Conservation (phyloP, 768 basidiomycete species). For the Podaxis carcinomalis region DNA sequence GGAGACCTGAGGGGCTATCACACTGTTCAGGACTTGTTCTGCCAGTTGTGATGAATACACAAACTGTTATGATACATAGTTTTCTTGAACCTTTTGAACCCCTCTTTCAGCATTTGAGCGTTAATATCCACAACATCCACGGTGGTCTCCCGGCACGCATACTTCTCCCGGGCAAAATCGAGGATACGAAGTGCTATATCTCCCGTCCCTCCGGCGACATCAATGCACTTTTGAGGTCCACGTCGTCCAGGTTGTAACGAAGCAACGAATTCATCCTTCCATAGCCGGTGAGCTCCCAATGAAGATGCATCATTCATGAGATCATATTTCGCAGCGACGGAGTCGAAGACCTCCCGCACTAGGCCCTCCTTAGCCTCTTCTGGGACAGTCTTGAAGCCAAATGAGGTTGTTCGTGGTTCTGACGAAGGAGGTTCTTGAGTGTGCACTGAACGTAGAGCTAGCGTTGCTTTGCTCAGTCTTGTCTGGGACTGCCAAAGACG, state of each 20-base stretch:
- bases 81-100: conserved; percentile 84
- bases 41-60: conserved; percentile 19
- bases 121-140: conserved; percentile 96
- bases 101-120: conserved; percentile 91
- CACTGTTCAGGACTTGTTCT: conserved; percentile 3
- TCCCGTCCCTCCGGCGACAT: conserved; percentile 96
- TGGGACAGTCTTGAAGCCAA: conserved; percentile 89
- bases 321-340: conserved; percentile 93
- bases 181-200: conserved; percentile 95
- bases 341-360: conserved; percentile 92
- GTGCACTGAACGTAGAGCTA: conserved; percentile 15
- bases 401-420: conserved; percentile 63
- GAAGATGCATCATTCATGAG: conserved; percentile 99
- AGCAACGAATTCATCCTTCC: conserved; percentile 91
- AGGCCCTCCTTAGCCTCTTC: conserved; percentile 84
- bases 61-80: conserved; percentile 98
- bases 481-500: conserved; percentile 15
- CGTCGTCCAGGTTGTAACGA: conserved; percentile 71
- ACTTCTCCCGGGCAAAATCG: conserved; percentile 84
- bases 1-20: conserved; percentile 81
- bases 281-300: conserved; percentile 90
- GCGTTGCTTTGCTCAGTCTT: conserved; percentile 17
- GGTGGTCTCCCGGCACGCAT: conserved; percentile 83
- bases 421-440: conserved; percentile 11
- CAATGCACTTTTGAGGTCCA: conserved; percentile 77